Evolutionary conservation across 371 early-diverging fungal genomes (phyloP).

Genomic region (Actinomortierella ambigua): DNA sequence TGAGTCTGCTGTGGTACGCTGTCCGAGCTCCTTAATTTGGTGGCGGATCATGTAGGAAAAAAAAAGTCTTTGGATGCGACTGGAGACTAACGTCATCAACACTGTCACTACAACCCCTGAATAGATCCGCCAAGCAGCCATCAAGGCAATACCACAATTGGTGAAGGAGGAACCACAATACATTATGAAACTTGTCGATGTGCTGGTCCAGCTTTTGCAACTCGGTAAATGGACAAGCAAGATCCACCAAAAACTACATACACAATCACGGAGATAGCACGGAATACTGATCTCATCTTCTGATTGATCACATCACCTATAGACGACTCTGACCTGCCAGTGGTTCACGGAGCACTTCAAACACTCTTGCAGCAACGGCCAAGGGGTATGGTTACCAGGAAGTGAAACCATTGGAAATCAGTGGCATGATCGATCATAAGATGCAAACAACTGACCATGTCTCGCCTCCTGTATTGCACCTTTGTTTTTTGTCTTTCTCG

Average conservation of each 20-base stretch:
- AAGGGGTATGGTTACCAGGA: constrained; percentile 18
- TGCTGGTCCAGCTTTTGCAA: constrained; percentile 42
- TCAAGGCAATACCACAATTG: constrained; percentile 32
- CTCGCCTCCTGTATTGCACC: too few relatives aligned
- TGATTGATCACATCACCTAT: background rate
- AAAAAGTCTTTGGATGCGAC: background rate
- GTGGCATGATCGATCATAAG: background rate
- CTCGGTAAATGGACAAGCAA: constrained; percentile 22
- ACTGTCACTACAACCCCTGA: background rate
- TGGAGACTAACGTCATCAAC: background rate
- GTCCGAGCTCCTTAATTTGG: background rate
- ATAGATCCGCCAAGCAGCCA: constrained; percentile 37
- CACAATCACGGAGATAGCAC: too few relatives aligned
- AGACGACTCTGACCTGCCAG: constrained; percentile 38
- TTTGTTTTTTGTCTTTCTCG: too few relatives aligned
- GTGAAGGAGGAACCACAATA: constrained; percentile 39
- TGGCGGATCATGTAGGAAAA: too few relatives aligned
- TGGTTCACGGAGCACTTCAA: constrained; percentile 32
- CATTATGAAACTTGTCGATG: constrained; percentile 44
- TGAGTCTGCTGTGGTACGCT: constrained; percentile 25
- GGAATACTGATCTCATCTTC: too few relatives aligned
- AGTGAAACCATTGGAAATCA: background rate
- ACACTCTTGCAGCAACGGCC: constrained; percentile 30
- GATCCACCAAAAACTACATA: too few relatives aligned
- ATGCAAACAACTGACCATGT: background rate